Base-by-base conservation (phyloP, 2,329 filamentous ascomycete species). In the Cladobotryum protrusum region DNA sequence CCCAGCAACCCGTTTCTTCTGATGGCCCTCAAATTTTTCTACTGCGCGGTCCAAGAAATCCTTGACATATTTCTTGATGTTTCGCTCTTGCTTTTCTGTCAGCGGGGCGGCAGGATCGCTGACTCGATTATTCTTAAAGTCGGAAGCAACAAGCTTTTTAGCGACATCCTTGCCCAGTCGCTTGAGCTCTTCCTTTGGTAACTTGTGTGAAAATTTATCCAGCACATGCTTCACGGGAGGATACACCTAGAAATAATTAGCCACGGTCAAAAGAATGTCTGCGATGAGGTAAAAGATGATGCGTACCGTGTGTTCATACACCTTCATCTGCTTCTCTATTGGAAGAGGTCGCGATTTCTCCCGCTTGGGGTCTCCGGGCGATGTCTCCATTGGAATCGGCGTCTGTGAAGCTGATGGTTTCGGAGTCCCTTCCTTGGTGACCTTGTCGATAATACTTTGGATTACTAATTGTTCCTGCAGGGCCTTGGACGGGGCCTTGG, bases 271-370 rank as follows among this genome's bases (percentile, higher is more conserved):
- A 35, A 11, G 14, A 2, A 20, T 11, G 19, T 20, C 40, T 11
- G 43, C 43, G 11, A 32, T 19, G 14, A 35, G n/a, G 32, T 19
- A 14, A 8, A 34, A 42, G 4, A 37, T 9, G 15, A 17, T n/a
- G 73, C 87, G 67, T 76, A 95, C 89, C 46, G 90, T 95, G 63
- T 91, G 91, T 67, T 96, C 91, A 61, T 96, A 97, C 2, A 96
- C 77, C 72, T 89, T 96, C 80, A 90, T 95, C 69, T 93, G 89
- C 70, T 96, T 96, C 57, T 96, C 91, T 57, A 83, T 66, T 1
- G 85, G 75, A 32, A 85, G 66, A 52, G 76, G 78, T 49, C 81
- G 78, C 87, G 87, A 90, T 63, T 85, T 87, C 43, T 89, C 85
- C 59, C 77, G 76, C 58, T 80, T 84, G 5, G 75, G 75, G 66